These are phyloP conservation scores for Tolypocladium inflatum DNA, from an alignment of 2,329 filamentous ascomycete species.

Conservation along the genomic window DNA sequence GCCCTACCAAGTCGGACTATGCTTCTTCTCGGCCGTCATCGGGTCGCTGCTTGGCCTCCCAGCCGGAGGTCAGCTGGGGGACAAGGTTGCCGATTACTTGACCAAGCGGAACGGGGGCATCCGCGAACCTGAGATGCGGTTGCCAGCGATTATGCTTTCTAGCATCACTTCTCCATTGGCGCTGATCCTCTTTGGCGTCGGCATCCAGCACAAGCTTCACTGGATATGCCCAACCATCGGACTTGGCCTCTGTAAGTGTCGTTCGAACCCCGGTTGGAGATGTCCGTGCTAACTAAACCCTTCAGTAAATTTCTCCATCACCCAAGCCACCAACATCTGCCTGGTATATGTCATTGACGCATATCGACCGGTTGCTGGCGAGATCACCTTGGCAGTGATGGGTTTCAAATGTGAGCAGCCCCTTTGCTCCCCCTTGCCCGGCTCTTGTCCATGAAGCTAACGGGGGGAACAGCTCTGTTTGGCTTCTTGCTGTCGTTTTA, in stretches of 20 bases:
- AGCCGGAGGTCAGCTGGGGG: conserved; percentile 36
- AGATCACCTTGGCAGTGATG: conserved; percentile 41
- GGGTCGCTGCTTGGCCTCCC: conserved; percentile 39
- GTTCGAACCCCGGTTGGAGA: neutral
- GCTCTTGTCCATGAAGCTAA: neutral
- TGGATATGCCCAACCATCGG: conserved; percentile 49
- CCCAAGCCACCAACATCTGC: conserved; percentile 44
- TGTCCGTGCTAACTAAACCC: neutral
- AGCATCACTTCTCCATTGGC: conserved; percentile 38
- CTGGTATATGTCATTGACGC: conserved; percentile 49
- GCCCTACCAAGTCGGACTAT: conserved; percentile 38
- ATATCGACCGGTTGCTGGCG: conserved; percentile 48
- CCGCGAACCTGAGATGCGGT: conserved; percentile 50
- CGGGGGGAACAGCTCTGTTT: conserved; percentile 32
- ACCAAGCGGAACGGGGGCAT: conserved; percentile 45
- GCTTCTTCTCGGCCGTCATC: conserved; percentile 38
- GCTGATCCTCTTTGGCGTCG: conserved; percentile 36
- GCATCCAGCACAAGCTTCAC: conserved; percentile 34
- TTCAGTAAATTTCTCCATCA: conserved; percentile 44
- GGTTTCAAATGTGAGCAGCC: conserved; percentile 40
- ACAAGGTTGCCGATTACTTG: conserved; percentile 36
- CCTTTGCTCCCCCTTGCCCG: no score
- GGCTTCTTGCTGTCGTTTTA: conserved; percentile 52
- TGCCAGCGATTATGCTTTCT: conserved; percentile 42
- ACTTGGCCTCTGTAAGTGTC: conserved; percentile 37